Base-by-base conservation (phyloP, 179 eudicot species). In the Beta macrorhiza region DNA sequence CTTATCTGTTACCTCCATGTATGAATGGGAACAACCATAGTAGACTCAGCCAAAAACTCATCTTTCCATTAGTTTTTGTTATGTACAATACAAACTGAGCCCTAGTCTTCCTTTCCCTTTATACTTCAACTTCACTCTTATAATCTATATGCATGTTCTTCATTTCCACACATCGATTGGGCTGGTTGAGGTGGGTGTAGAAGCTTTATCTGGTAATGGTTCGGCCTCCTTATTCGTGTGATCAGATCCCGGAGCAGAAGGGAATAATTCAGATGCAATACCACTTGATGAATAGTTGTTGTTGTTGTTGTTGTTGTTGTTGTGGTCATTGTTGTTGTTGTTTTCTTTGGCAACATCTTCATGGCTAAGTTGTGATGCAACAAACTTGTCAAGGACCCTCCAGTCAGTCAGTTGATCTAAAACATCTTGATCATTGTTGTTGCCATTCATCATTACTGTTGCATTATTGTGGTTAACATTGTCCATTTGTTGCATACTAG, bases 361-460 rank as follows among this genome's bases (percentile, higher is more conserved):
- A 58, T 93, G 97, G 83, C 93, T 93, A 67, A 90, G 91, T 76
- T 93, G 97, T n/a, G 97, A 93, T 0, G 97, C 97, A 20, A 93
- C 97, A 85, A 91, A 91, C 85, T 91, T 93, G 84, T 93, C 97
- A 16, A 93, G 88, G 4, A 91, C 90, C 78, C 93, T 88, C 97
- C 97, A 93, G 83, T 93, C 92, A 0, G 92, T 90, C 67, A 89
- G 76, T 49, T 87, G 90, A 59, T 91, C 92, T 56, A 76, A 84
- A 3, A 81, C 85, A 17, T 78, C 81, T 47, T 57, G 79, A 58
- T 67, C 76, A 78, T 65, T 70, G 56, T 29, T 68, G n/a, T 63
- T 80, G 32, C 55, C 65, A 53, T 32, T 47, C n/a, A 71, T 42
- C 67, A 80, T 70, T 63, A 51, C 44, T 64, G 68, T 42, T 51